phyloP scores from a whole-genome alignment of 331 rosid genomes.

The Phaseolus coccineus region DNA sequence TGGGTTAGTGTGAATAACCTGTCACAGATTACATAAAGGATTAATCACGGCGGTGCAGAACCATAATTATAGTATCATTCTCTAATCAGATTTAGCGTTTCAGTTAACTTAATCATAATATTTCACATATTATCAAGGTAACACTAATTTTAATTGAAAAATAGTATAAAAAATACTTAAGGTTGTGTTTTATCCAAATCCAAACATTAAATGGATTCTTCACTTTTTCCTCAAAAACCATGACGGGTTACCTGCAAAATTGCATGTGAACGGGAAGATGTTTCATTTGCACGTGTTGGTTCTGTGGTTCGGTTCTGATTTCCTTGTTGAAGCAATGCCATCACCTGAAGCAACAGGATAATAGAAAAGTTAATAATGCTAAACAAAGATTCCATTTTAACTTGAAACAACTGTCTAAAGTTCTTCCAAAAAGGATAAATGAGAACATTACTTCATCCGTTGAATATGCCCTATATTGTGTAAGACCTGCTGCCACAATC shows the following conservation, averaged over 20 bases:
- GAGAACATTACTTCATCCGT: conserved; percentile 76
- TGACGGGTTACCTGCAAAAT: conserved; percentile 73
- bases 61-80: neutral
- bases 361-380: conserved; percentile 14
- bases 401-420: conserved; percentile 3
- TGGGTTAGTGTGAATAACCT: conserved; percentile 39
- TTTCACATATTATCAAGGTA: neutral
- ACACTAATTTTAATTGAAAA: neutral
- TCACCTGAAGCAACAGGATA: conserved; percentile 65
- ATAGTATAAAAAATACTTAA: neutral
- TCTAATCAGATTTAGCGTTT: neutral
- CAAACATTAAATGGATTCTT: too few species aligned
- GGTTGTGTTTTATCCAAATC: too few species aligned
- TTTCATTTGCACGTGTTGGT: conserved; percentile 89
- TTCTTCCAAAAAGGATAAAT: neutral
- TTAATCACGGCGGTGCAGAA: neutral
- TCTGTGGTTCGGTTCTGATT: conserved; percentile 89
- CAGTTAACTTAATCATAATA: neutral
- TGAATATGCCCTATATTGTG: conserved; percentile 92
- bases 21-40: neutral
- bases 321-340: conserved; percentile 92
- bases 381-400: conserved; percentile 1
- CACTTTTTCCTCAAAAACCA: neutral
- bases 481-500: conserved; percentile 87
- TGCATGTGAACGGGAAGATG: conserved; percentile 95